Evolutionary conservation across 148 eudicot genomes (phyloP).

Genomic region (Persicaria tinctoria): DNA sequence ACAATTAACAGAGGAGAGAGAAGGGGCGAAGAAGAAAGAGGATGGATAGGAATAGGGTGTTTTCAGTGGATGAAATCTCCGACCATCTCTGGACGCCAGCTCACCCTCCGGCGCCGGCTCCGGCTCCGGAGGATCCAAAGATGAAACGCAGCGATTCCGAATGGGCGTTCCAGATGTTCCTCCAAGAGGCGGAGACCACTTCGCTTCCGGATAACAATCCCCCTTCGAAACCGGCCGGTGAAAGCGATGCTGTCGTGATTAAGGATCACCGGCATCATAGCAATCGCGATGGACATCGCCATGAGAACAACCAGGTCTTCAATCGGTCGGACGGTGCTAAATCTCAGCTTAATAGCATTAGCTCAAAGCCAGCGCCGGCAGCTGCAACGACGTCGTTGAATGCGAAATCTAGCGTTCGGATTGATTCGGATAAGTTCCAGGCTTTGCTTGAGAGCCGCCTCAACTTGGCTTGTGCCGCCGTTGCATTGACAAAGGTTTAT

Average conservation of each 20-base stretch:
- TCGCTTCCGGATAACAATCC: background rate
- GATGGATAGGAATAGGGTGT: conserved; percentile 46
- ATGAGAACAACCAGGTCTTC: background rate
- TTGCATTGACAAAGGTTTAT: conserved; percentile 23
- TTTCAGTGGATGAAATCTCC: conserved; percentile 77
- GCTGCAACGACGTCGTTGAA: conserved; percentile 14
- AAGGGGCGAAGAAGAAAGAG: background rate
- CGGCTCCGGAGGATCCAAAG: background rate
- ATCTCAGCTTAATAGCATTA: background rate
- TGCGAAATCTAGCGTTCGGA: conserved; percentile 24
- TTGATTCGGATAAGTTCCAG: conserved; percentile 41
- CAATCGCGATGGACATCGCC: background rate
- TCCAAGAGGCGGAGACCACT: conserved; percentile 10
- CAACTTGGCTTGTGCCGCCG: conserved; percentile 28
- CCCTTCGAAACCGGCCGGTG: background rate
- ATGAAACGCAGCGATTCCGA: conserved; percentile 16
- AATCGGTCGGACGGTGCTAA: background rate
- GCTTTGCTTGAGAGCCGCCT: conserved; percentile 24
- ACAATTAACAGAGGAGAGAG: background rate
- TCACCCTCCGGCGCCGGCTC: background rate
- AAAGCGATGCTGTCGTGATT: conserved; percentile 14
- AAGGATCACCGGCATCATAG: background rate
- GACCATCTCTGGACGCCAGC: conserved; percentile 70
- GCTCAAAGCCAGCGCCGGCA: background rate
- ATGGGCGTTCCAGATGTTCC: conserved; percentile 16